Conservation (phyloP, 331 rosid genomes). For the Malus hybrid region DNA sequence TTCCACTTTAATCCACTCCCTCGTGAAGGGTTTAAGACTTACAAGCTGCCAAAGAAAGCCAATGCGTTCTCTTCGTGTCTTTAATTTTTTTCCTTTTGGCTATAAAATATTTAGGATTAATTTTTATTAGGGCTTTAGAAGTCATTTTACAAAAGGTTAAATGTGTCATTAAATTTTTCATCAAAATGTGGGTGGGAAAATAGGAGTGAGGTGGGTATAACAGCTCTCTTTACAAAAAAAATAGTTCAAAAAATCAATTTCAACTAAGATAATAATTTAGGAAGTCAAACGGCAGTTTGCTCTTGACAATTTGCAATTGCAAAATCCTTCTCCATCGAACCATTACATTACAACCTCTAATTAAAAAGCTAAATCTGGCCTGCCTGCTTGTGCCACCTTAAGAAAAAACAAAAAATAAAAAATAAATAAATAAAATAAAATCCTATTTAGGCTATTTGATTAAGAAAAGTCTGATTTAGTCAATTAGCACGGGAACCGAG, state of each 20-base stretch:
- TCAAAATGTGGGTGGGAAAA: too few relatives aligned
- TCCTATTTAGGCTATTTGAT: neutral
- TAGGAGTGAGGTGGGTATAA: too few relatives aligned
- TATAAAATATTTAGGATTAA: too few relatives aligned
- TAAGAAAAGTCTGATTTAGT: neutral
- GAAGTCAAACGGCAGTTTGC: neutral
- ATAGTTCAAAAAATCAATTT: too few relatives aligned
- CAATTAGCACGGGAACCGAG: neutral
- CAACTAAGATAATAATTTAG: neutral
- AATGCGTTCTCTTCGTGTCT: too few relatives aligned
- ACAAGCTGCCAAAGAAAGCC: conserved; percentile 48
- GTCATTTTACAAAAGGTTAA: too few relatives aligned
- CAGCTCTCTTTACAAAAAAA: neutral
- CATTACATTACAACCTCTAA: neutral
- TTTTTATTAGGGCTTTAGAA: too few relatives aligned
- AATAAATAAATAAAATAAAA: too few relatives aligned
- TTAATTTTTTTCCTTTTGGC: too few relatives aligned
- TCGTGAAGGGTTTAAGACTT: conserved; percentile 25
- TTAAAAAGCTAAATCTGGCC: neutral
- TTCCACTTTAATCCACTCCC: conserved; percentile 8
- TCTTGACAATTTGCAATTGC: neutral
- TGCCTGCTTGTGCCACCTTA: neutral
- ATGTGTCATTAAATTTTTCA: too few relatives aligned
- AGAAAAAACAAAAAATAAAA: too few relatives aligned
- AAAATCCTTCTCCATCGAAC: neutral